A percentile compares a stretch with the other conserved stretches of the same genome.
Conservation (phyloP, 1,284 basidiomycete species). For the Apiotrichum laibachii region DNA sequence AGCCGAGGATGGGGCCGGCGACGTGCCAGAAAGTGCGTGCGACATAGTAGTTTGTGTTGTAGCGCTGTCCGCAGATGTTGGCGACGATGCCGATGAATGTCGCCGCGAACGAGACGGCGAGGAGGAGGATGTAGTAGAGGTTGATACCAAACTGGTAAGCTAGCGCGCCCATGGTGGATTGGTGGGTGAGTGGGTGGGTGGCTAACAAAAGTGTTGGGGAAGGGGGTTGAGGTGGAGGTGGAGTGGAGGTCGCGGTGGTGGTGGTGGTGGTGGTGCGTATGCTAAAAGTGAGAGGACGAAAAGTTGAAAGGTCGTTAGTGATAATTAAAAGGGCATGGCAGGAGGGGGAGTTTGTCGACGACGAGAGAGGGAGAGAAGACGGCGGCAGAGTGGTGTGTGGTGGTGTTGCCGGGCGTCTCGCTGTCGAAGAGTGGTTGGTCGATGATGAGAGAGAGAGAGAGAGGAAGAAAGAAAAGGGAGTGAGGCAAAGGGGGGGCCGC, state of each 20-base stretch:
- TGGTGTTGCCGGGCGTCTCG: not conserved
- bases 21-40: constrained; percentile 80
- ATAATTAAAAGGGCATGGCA: not conserved
- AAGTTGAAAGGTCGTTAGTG: not conserved
- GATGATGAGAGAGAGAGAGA: not conserved
- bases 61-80: constrained; percentile 65
- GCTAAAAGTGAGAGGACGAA: not conserved
- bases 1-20: constrained; percentile 66
- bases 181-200: not conserved
- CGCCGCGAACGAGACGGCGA: constrained; percentile 72
- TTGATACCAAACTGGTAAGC: constrained; percentile 62
- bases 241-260: not conserved
- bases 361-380: not conserved
- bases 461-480: not conserved
- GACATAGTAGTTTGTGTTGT: constrained; percentile 81
- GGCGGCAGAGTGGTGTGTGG: not conserved
- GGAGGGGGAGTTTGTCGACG: not conserved
- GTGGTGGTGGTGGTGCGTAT: not conserved
- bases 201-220: not conserved
- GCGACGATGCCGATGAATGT: constrained; percentile 69
- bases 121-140: constrained; percentile 71
- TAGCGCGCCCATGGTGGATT: constrained; percentile 28
- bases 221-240: not conserved
- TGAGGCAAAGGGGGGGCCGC: too few relatives aligned
- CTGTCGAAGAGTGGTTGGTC: not conserved